Evolutionary conservation across 2,329 filamentous ascomycete species (phyloP).

Genomic region (Neofusicoccum laricinum): DNA sequence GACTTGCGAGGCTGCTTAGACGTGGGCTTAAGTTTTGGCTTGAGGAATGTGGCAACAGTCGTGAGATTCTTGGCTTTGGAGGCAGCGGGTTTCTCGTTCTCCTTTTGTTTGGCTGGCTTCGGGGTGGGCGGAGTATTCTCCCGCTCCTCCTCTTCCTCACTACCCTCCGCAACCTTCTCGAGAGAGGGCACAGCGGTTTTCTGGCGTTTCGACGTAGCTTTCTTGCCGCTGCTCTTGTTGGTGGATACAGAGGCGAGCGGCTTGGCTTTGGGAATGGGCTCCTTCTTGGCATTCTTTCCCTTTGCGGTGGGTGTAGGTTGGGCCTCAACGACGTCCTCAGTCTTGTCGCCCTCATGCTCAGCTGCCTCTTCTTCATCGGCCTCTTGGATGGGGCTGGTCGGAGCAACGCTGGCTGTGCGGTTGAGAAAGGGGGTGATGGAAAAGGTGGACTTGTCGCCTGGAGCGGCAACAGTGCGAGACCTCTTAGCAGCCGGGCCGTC

Average conservation of each 20-base stretch:
- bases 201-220: constrained; percentile 36
- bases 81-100: constrained; percentile 24
- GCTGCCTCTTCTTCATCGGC: constrained; percentile 22
- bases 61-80: constrained; percentile 33
- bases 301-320: constrained; percentile 30
- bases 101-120: constrained; percentile 27
- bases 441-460: constrained; percentile 87
- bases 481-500: constrained; percentile 47
- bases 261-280: constrained; percentile 34
- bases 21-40: constrained; percentile 35
- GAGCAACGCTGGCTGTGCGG: constrained; percentile 61
- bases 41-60: constrained; percentile 20
- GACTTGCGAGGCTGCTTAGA: constrained; percentile 41
- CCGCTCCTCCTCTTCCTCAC: constrained; percentile 37
- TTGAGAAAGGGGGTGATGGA: constrained; percentile 94
- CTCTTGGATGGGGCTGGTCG: constrained; percentile 40
- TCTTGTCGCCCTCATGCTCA: constrained; percentile 25
- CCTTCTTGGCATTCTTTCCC: constrained; percentile 29
- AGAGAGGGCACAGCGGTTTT: constrained; percentile 37
- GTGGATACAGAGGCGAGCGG: constrained; percentile 44
- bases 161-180: constrained; percentile 42
- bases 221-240: constrained; percentile 42
- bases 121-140: constrained; percentile 31
- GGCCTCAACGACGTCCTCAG: constrained; percentile 27
- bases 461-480: constrained; percentile 49